Evolutionary conservation across 2,329 filamentous ascomycete species (phyloP).

Genomic region (Orbilia javanica): DNA sequence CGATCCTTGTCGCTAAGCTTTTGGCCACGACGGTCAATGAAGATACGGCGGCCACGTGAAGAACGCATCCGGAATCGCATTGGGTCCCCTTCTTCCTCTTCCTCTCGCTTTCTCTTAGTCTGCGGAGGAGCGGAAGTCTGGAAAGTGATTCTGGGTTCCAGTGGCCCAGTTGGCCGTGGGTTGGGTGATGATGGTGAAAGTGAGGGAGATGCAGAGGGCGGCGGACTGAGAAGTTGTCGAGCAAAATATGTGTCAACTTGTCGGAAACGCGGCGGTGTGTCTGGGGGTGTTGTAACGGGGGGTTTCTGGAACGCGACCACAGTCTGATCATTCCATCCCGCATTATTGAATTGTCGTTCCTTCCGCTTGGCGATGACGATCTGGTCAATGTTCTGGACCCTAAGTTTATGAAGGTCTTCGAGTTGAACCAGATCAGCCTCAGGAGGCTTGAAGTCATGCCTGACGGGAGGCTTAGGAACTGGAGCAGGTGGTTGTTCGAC

Average conservation of each 20-base stretch:
- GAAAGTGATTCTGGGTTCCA: slow-evolving; percentile 55
- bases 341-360: slow-evolving; percentile 47
- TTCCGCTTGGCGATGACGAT: slow-evolving; percentile 34
- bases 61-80: slow-evolving; percentile 49
- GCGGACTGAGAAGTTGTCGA: slow-evolving; percentile 45
- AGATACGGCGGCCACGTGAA: slow-evolving; percentile 31
- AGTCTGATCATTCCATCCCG: slow-evolving; percentile 53
- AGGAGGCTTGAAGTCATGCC: slow-evolving; percentile 60
- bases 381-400: slow-evolving; percentile 43
- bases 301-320: slow-evolving; percentile 48
- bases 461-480: slow-evolving; percentile 71
- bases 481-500: slow-evolving; percentile 72
- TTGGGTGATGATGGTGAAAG: slow-evolving; percentile 52
- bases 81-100: slow-evolving; percentile 38
- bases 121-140: slow-evolving; percentile 44
- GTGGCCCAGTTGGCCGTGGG: slow-evolving; percentile 21
- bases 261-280: slow-evolving; percentile 34
- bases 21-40: slow-evolving; percentile 49
- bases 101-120: slow-evolving; percentile 54
- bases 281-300: slow-evolving; percentile 35
- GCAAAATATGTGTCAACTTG: slow-evolving; percentile 54
- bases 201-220: slow-evolving; percentile 47
- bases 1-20: slow-evolving; percentile 40
- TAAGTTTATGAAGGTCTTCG: slow-evolving; percentile 51
- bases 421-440: slow-evolving; percentile 63